These are phyloP conservation scores for Spatholobus suberectus DNA, from an alignment of 306 rosid species.

Conservation along the genomic window DNA sequence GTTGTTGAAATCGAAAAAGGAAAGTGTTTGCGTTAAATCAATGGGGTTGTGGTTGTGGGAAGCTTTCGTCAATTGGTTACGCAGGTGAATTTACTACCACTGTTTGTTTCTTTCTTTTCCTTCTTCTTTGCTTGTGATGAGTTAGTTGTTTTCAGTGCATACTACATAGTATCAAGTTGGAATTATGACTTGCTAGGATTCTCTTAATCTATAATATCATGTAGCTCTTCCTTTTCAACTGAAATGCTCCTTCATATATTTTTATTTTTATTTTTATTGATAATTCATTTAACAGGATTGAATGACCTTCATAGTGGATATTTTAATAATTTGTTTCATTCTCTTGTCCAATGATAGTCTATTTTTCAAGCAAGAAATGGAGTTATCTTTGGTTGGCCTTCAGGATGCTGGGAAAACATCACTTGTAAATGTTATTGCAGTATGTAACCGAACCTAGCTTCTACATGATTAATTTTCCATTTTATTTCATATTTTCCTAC, in stretches of 20 bases:
- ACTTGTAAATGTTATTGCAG: conserved; percentile 75
- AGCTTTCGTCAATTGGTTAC: conserved; percentile 70
- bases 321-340: not conserved
- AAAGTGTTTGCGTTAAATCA: not conserved
- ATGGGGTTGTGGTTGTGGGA: conserved; percentile 60
- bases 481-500: not conserved
- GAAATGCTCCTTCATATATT: not conserved
- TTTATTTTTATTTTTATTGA: too few species aligned
- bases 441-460: conserved; percentile 43
- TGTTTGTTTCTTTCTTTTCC: not conserved
- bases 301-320: not conserved
- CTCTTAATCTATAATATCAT: not conserved
- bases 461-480: not conserved
- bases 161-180: not conserved
- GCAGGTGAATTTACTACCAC: conserved; percentile 51
- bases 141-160: not conserved
- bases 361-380: conserved; percentile 84
- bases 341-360: conserved; percentile 40
- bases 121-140: not conserved
- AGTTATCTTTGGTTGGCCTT: conserved; percentile 73
- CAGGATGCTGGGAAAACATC: conserved; percentile 85
- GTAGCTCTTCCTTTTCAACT: not conserved
- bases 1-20: not conserved
- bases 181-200: not conserved
- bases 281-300: not conserved